phyloP scores from a whole-genome alignment of 1,139 yeast species.

The Yamadazyma friedrichii region DNA sequence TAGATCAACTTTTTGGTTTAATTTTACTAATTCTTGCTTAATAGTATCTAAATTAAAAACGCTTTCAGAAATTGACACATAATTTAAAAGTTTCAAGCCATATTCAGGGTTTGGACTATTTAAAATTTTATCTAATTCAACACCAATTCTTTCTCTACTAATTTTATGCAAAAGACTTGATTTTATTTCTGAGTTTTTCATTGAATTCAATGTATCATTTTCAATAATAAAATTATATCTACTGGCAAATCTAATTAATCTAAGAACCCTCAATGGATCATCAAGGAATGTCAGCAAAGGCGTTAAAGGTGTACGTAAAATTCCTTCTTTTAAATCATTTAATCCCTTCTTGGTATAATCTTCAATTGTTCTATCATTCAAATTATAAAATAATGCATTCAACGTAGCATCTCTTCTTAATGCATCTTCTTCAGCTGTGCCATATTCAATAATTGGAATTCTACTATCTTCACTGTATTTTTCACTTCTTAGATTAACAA shows the following conservation, averaged over 20 bases:
- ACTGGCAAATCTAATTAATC: conserved; percentile 83
- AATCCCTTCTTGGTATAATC: conserved; percentile 81
- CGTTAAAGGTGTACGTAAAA: conserved; percentile 82
- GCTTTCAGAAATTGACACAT: conserved; percentile 54
- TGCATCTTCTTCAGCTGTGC: conserved; percentile 92
- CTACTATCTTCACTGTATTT: conserved; percentile 79
- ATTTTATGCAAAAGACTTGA: conserved; percentile 67
- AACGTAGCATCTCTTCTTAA: conserved; percentile 91
- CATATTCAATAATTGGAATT: conserved; percentile 74
- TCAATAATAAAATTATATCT: conserved; percentile 72
- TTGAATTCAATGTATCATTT: conserved; percentile 56
- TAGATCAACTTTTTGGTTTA: background rate
- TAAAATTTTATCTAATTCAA: conserved; percentile 75
- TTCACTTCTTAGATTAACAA: conserved; percentile 87
- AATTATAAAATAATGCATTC: conserved; percentile 85
- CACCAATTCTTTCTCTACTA: conserved; percentile 88
- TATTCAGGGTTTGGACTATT: conserved; percentile 59
- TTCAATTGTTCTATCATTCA: conserved; percentile 65
- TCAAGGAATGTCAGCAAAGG: conserved; percentile 85
- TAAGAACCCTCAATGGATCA: conserved; percentile 86
- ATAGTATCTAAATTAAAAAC: conserved; percentile 50
- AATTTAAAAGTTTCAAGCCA: conserved; percentile 61
- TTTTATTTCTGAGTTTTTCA: conserved; percentile 60
- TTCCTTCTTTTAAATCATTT: conserved; percentile 63
- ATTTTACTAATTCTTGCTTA: conserved; percentile 3